Evolutionary conservation across 495 filamentous ascomycete genomes (phyloP).

Genomic region (Trichocladium antarcticum): DNA sequence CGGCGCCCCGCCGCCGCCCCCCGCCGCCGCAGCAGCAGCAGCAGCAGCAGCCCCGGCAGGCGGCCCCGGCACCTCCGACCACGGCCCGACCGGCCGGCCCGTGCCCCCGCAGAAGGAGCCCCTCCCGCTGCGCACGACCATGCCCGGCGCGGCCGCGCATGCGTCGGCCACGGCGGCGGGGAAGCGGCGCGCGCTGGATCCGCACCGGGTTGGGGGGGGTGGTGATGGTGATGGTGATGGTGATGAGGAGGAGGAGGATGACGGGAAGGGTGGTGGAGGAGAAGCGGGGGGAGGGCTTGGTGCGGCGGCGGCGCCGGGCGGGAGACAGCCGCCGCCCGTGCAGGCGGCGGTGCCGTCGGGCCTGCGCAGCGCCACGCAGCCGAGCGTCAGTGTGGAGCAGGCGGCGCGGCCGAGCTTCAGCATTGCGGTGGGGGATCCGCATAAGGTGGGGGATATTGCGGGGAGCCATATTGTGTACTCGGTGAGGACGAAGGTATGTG

Average conservation of each 20-base stretch:
- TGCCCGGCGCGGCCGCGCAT: slow-evolving; percentile 43
- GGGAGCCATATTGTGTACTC: slow-evolving; percentile 97
- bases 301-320: slow-evolving; percentile 30
- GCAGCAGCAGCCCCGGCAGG: slow-evolving; percentile 11
- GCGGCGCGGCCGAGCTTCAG: slow-evolving; percentile 82
- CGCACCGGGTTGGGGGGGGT: slow-evolving; percentile 55
- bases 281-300: neutral
- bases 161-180: slow-evolving; percentile 9
- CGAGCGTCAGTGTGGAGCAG: slow-evolving; percentile 78
- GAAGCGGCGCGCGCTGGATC: slow-evolving; percentile 42
- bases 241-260: slow-evolving; percentile 29
- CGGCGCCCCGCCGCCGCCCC: slow-evolving; percentile 50
- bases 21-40: slow-evolving; percentile 30
- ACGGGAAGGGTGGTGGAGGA: neutral
- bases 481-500: slow-evolving; percentile 75
- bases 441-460: slow-evolving; percentile 93
- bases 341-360: slow-evolving; percentile 48
- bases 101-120: slow-evolving; percentile 81
- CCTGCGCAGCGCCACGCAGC: slow-evolving; percentile 53
- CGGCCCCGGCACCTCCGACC: neutral
- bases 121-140: slow-evolving; percentile 46
- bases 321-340: slow-evolving; percentile 62
- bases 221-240: slow-evolving; percentile 62
- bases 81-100: slow-evolving; percentile 48
- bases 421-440: slow-evolving; percentile 91